Evolutionary conservation across 139 green algal genomes (phyloP), one percentile per base, ranked within the genome.

Genomic region (Eudorina sp.): DNA sequence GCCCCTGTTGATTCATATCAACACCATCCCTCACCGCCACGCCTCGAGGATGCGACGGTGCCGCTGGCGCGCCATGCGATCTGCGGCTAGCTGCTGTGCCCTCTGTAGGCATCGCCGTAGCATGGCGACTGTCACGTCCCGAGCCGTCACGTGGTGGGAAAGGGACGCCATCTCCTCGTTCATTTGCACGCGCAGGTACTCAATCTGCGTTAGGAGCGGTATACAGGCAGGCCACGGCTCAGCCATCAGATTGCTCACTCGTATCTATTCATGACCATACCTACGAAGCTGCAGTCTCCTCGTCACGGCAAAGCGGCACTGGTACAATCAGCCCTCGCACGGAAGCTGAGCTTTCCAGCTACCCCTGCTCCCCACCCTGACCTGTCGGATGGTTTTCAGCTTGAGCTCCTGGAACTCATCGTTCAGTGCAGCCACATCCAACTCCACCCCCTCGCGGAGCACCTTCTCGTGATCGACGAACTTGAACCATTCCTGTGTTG

Each of bases 391-490:
- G 45, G 93, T 92, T 83, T 93, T 94, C 38, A 90, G 45, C 51
- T 90, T 90, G 76, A 97, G 85, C n/a, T 91, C 81, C 29, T 88
- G 48, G 0, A 91, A 58, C 53, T 95, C 92, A 46, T 94, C 88
- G 25, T 89, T 27, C 86, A 96, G 70, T 34, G 88, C 73, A 19
- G 79, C 81, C 43, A 96, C 45, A 13, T 94, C 84, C 18, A 68
- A 85, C 89, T 96, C 93, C 16, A 95, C 81, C 6, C 48, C 85
- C 34, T 85, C 38, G 0, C 95, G 90, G 29, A 90, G 75, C 46
- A 81, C 11, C 89, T 96, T 94, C 88, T 97, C 95, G 6, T 90
- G 83, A 62, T 96, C 91, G 11, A 97, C 95, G 90, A 96, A 97
- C 70, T 90, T 90, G 45, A 91, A 84, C 89, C 86, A 85, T 60